A percentile compares a stretch with the other conserved stretches of the same genome.
phyloP scores from a whole-genome alignment of 2,329 filamentous ascomycete species.

The Magnaporthales sp. region DNA sequence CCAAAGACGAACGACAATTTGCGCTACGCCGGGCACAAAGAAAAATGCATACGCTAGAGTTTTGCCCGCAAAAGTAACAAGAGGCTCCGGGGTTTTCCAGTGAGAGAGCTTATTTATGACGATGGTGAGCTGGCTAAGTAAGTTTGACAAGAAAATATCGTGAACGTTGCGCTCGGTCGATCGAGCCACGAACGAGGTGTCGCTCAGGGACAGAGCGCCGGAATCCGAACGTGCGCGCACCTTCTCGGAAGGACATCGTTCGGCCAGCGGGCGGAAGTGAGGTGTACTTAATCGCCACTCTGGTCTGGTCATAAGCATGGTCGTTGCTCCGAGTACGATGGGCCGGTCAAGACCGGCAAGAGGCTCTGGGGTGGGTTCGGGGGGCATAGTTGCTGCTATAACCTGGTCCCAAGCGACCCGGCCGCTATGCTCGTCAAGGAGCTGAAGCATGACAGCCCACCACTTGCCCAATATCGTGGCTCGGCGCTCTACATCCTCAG shows the following conservation, averaged over 20 bases:
- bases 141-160: slow-evolving; percentile 76
- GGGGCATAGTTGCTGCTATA: slow-evolving; percentile 12
- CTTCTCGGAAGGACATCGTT: slow-evolving; percentile 41
- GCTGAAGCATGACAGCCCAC: slow-evolving; percentile 77
- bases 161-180: slow-evolving; percentile 84
- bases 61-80: slow-evolving; percentile 83
- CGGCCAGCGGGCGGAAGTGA: slow-evolving; percentile 53
- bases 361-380: slow-evolving; percentile 47
- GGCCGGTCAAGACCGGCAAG: slow-evolving; percentile 80
- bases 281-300: slow-evolving; percentile 76
- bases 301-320: slow-evolving; percentile 76
- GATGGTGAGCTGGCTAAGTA: slow-evolving; percentile 75
- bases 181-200: slow-evolving; percentile 34
- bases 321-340: slow-evolving; percentile 67
- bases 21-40: slow-evolving; percentile 79
- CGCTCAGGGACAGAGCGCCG: slow-evolving; percentile 57
- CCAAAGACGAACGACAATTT: slow-evolving; percentile 78
- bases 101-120: slow-evolving; percentile 85
- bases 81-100: slow-evolving; percentile 53
- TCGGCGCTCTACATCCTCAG: slow-evolving; percentile 76
- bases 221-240: slow-evolving; percentile 37
- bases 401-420: slow-evolving; percentile 9
- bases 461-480: slow-evolving; percentile 78
- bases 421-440: slow-evolving; percentile 55
- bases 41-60: slow-evolving; percentile 90